Evolutionary conservation across 306 rosid genomes (phyloP), one percentile per base, ranked within the genome.

Genomic region (Lotus japonicus): DNA sequence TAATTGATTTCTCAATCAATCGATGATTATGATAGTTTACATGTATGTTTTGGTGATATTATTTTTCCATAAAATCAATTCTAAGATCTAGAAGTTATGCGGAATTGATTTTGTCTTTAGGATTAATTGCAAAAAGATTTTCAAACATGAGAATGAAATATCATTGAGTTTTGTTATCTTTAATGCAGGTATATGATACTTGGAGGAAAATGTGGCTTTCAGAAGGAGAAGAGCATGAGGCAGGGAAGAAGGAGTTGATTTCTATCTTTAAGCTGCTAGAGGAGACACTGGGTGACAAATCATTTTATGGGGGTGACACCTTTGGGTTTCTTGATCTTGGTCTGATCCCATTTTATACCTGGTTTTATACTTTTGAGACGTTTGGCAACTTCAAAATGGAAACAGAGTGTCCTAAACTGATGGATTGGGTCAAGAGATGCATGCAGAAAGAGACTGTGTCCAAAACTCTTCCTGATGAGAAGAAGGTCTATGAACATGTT

Each of bases 341-440:
- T 4, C 39, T 84, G 0, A 26, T 82, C 31, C 73, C 89, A 1
- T 66, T 59, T 39, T 77, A 71, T 0, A 5, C 64, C 11, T 81
- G 87, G 92, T 84, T 87, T 18, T 69, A 77, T 49, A 10, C 79
- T 8, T 81, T 11, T 46, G 85, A 84, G 52, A 55, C 59, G 0
- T 77, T 42, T 59, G 92, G 75, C 0, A 72, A 80, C 39, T 82
- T 84, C 63, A 84, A 76, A 49, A 68, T 80, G 35, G 87, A 82
- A 59, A 42, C 58, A 6, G 84, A 68, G 80, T 79, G 85, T 26
- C 92, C 89, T 55, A 79, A 80, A 73, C 54, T 84, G 1, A 4
- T 82, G 12, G 63, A 44, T 12, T 84, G 94, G 89, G 82, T 26
- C 11, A 82, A 49, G 43, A 84, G 82, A 48, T 79, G 92, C 71